Percentiles rank a stretch among this genome's conserved stretches.
Conservation (phyloP, 768 basidiomycete genomes). For the Fomitopsis pulvina region DNA sequence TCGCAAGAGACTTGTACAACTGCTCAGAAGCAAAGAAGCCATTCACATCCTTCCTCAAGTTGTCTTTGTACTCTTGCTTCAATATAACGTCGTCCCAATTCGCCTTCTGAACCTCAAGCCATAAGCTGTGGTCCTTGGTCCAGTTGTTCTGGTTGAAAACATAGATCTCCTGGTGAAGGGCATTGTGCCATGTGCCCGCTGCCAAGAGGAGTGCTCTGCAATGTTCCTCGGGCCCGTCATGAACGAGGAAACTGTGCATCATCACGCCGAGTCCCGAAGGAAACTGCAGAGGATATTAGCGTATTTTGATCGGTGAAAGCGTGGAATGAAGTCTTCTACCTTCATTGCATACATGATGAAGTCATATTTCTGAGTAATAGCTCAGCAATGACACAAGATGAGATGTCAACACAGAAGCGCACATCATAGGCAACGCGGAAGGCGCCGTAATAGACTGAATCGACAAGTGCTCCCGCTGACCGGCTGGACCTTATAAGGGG, state of each 20-base stretch:
- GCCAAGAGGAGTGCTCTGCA: conserved; percentile 45
- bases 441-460: conserved; percentile 45
- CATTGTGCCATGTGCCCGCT: conserved; percentile 44
- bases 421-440: conserved; percentile 58
- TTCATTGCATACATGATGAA: conserved; percentile 40
- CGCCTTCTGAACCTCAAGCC: conserved; percentile 42
- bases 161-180: conserved; percentile 65
- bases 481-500: conserved; percentile 37
- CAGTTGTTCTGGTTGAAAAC: conserved; percentile 70
- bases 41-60: conserved; percentile 65
- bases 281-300: conserved; percentile 19
- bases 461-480: conserved; percentile 47
- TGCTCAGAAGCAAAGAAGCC: conserved; percentile 76
- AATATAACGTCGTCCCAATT: conserved; percentile 74
- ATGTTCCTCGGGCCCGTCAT: conserved; percentile 52
- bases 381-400: too few relatives aligned
- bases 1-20: conserved; percentile 65
- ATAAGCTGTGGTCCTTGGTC: conserved; percentile 55
- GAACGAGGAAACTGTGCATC: conserved; percentile 45
- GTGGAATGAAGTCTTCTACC: conserved; percentile 2
- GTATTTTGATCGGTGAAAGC: conserved; percentile 22
- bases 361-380: conserved; percentile 37
- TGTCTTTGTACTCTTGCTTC: conserved; percentile 59
- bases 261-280: conserved; percentile 15
- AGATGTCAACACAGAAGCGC: not conserved